These are phyloP conservation scores for Panus rudis DNA, from an alignment of 768 basidiomycete species.

Conservation along the genomic window DNA sequence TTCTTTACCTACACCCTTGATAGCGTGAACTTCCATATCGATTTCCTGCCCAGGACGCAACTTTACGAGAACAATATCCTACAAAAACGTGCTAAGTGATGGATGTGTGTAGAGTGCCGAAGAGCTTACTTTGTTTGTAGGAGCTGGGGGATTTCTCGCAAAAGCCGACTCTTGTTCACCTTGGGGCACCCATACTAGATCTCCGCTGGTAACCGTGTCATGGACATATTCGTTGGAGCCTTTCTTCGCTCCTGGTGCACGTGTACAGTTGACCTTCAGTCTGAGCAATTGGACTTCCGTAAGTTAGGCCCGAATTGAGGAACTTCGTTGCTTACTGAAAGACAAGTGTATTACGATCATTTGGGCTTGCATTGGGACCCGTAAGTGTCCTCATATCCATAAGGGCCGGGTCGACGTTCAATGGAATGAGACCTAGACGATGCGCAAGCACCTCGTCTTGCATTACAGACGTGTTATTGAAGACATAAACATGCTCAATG, in stretches of 20 bases:
- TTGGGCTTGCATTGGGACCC: slow-evolving; percentile 53
- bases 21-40: slow-evolving; percentile 79
- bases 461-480: slow-evolving; percentile 92
- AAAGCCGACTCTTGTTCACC: slow-evolving; percentile 74
- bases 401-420: slow-evolving; percentile 76
- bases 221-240: slow-evolving; percentile 21
- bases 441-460: slow-evolving; percentile 92
- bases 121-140: slow-evolving; percentile 45
- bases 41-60: slow-evolving; percentile 87
- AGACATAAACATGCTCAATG: slow-evolving; percentile 86
- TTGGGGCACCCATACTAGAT: slow-evolving; percentile 71
- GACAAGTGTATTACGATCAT: slow-evolving; percentile 87
- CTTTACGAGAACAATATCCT: slow-evolving; percentile 84
- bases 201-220: slow-evolving; percentile 44
- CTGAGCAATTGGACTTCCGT: slow-evolving; percentile 7
- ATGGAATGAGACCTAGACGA: slow-evolving; percentile 85
- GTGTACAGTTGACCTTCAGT: slow-evolving; percentile 60
- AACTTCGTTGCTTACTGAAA: slow-evolving; percentile 39
- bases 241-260: slow-evolving; percentile 38
- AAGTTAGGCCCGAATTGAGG: neutral
- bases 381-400: slow-evolving; percentile 42
- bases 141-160: slow-evolving; percentile 42
- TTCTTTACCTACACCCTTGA: slow-evolving; percentile 89
- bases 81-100: too few species aligned
- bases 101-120: neutral